Evolutionary conservation across 208 protist genomes (phyloP).

Genomic region (Crithidia mellificae): DNA sequence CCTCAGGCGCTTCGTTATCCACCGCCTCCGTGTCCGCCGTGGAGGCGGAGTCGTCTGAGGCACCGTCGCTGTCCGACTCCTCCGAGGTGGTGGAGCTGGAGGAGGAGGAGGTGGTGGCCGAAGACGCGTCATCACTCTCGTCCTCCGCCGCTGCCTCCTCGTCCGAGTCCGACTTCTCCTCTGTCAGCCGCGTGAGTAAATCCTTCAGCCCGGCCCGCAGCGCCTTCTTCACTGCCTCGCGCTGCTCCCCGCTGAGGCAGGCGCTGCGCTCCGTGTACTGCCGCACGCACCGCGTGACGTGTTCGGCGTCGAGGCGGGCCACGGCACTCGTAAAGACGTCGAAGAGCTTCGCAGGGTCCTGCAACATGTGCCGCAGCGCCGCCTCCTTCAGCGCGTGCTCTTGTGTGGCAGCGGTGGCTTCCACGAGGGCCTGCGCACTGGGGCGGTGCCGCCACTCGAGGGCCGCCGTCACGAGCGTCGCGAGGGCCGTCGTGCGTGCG

Average conservation of each 20-base stretch:
- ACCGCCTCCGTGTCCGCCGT: neutral
- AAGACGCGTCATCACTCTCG: neutral
- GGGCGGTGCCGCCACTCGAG: conserved; percentile 42
- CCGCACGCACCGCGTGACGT: conserved; percentile 41
- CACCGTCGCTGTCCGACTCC: conserved; percentile 3
- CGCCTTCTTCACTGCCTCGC: conserved; percentile 34
- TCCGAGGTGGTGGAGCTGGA: neutral
- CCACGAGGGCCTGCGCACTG: conserved; percentile 28
- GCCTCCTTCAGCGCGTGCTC: conserved; percentile 39
- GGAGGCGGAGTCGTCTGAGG: conserved; percentile 2
- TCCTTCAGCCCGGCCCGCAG: conserved; percentile 37
- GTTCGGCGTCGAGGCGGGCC: conserved; percentile 39
- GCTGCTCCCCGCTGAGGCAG: conserved; percentile 35
- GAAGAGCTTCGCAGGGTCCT: conserved; percentile 39
- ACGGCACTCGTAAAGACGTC: conserved; percentile 49
- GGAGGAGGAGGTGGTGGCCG: neutral
- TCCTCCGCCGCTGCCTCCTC: conserved; percentile 2
- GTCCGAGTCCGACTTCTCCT: conserved; percentile 18
- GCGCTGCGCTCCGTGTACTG: conserved; percentile 19
- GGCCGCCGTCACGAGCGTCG: conserved; percentile 27
- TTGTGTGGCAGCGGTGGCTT: conserved; percentile 33
- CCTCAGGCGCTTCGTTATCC: conserved; percentile 33
- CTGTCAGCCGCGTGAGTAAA: conserved; percentile 34
- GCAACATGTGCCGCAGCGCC: conserved; percentile 54
- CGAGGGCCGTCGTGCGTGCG: conserved; percentile 6